Evolutionary conservation across 2,329 filamentous ascomycete genomes (phyloP).

Genomic region (Colletotrichum cereale): DNA sequence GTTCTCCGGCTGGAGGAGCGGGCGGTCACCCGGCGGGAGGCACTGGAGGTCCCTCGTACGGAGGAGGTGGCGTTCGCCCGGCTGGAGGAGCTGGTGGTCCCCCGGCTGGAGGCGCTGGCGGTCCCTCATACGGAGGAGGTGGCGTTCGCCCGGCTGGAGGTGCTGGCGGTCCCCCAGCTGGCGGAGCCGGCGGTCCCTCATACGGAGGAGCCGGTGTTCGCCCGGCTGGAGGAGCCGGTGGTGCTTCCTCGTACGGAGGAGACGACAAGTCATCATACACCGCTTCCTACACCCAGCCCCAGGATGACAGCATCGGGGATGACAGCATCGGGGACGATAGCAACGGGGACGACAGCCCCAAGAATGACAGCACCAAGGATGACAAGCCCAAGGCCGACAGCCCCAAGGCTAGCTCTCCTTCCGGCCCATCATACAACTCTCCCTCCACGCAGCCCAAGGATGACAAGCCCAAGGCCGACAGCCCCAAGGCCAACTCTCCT

Average conservation of each 20-base stretch:
- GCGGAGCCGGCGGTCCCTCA: conserved; percentile 9
- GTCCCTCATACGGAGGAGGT: conserved; percentile 19
- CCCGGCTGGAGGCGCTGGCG: conserved; percentile 4
- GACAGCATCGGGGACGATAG: conserved; percentile 55
- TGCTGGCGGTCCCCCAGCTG: not conserved
- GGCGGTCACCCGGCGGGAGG: not conserved
- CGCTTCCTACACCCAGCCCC: too few species aligned
- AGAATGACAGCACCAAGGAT: too few species aligned
- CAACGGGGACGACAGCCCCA: not conserved
- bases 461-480: not conserved
- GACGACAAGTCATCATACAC: too few species aligned
- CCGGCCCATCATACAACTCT: not conserved
- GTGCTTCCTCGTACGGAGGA: not conserved
- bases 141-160: conserved; percentile 9
- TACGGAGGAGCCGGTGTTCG: conserved; percentile 6
- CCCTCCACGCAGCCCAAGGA: not conserved
- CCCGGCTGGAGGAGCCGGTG: not conserved
- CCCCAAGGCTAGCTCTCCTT: not conserved
- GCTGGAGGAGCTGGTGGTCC: not conserved
- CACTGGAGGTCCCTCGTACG: conserved; percentile 7
- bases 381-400: too few species aligned
- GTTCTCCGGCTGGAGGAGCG: conserved; percentile 8
- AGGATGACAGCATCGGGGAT: too few species aligned
- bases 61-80: conserved; percentile 16
- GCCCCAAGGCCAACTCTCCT: not conserved